Percentiles rank a stretch among this genome's conserved stretches.
These are phyloP conservation scores for Thalassiosira pacifica DNA, from an alignment of 352 stramenopile genomes.

Conservation along the genomic window DNA sequence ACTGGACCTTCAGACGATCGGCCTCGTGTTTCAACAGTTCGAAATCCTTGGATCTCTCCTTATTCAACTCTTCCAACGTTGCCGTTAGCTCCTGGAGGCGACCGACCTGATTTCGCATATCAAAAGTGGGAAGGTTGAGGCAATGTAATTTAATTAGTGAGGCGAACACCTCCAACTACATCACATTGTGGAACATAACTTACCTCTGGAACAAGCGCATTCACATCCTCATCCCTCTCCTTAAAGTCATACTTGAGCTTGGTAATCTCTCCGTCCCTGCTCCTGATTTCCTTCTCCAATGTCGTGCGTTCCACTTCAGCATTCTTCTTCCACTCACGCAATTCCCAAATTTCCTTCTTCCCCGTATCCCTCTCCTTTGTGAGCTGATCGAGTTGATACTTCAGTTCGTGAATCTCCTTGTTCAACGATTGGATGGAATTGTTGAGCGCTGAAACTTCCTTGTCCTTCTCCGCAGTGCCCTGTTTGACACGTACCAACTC, in stretches of 20 bases:
- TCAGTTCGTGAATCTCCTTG: constrained; percentile 41
- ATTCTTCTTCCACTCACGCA: constrained; percentile 58
- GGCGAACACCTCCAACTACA: not conserved
- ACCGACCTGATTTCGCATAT: constrained; percentile 28
- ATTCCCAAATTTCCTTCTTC: constrained; percentile 43
- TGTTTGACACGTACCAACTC: constrained; percentile 20
- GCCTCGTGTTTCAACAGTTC: constrained; percentile 42
- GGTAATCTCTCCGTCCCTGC: constrained; percentile 37
- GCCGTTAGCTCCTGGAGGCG: constrained; percentile 48
- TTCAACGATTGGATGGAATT: constrained; percentile 34
- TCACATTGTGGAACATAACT: not conserved
- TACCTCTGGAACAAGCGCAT: constrained; percentile 58
- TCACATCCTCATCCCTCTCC: constrained; percentile 52
- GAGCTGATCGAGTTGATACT: constrained; percentile 38
- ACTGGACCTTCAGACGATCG: constrained; percentile 42
- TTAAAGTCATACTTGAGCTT: constrained; percentile 46
- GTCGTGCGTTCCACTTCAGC: constrained; percentile 27
- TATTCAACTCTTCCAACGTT: constrained; percentile 51
- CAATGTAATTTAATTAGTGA: constrained; percentile 1
- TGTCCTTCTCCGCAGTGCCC: constrained; percentile 22
- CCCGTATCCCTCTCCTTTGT: constrained; percentile 42
- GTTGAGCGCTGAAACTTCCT: constrained; percentile 41
- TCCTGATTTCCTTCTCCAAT: constrained; percentile 39
- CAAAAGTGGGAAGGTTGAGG: not conserved
- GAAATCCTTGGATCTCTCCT: constrained; percentile 38